Conservation (phyloP, 306 rosid species). For the Elaeagnus macrophylla region DNA sequence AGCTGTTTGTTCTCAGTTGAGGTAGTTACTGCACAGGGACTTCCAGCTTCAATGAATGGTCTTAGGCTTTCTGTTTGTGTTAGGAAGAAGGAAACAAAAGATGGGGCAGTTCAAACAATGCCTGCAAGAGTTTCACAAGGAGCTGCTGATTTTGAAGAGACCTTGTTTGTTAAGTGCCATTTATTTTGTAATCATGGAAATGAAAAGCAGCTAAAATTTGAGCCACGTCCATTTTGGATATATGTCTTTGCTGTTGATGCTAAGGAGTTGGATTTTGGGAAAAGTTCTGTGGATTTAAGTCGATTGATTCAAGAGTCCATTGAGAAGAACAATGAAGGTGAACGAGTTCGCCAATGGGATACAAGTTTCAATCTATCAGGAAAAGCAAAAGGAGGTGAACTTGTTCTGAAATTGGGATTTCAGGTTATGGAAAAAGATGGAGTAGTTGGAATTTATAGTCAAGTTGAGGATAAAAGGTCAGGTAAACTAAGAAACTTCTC, state of each 20-base stretch:
- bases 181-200: constrained; percentile 41
- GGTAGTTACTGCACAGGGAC: constrained; percentile 74
- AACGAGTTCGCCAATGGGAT: constrained; percentile 79
- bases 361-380: constrained; percentile 56
- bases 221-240: constrained; percentile 75
- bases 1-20: constrained; percentile 84
- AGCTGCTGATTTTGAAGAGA: constrained; percentile 96
- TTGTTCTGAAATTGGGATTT: constrained; percentile 78
- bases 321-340: constrained; percentile 54
- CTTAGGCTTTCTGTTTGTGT: constrained; percentile 70
- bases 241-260: constrained; percentile 84
- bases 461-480: constrained; percentile 28
- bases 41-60: constrained; percentile 91
- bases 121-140: constrained; percentile 82
- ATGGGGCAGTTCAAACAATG: constrained; percentile 92
- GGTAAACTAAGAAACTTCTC: constrained; percentile 33
- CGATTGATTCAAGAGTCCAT: constrained; percentile 62
- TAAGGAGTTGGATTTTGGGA: constrained; percentile 76
- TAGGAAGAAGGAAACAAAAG: constrained; percentile 89
- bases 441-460: constrained; percentile 62
- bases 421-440: constrained; percentile 98
- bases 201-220: constrained; percentile 54
- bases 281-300: constrained; percentile 59
- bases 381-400: constrained; percentile 84
- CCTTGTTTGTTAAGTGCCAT: constrained; percentile 72